A percentile compares a stretch with the other conserved stretches of the same genome.
phyloP scores from a whole-genome alignment of 257 asterid species.

The Solanum chilense region DNA sequence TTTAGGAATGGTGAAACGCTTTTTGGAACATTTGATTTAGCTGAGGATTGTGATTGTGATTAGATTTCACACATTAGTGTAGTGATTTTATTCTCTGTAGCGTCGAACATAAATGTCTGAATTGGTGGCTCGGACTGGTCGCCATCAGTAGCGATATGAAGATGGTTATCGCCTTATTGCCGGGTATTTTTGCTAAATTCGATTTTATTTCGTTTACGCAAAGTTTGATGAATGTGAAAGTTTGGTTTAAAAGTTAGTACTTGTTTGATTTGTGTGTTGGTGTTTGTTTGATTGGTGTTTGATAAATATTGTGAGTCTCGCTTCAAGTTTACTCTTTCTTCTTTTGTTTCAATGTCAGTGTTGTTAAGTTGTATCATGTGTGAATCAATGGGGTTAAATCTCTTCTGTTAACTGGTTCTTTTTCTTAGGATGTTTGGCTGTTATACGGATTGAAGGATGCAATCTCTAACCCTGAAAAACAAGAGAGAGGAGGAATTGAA shows the following conservation, averaged over 20 bases:
- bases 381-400: not conserved
- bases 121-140: slow-evolving; percentile 33
- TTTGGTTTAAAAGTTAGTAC: not conserved
- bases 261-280: not conserved
- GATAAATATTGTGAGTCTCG: not conserved
- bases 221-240: not conserved
- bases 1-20: not conserved
- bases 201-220: not conserved
- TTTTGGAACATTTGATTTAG: not conserved
- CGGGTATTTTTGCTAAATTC: slow-evolving; percentile 10
- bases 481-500: not conserved
- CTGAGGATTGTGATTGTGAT: not conserved
- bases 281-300: not conserved
- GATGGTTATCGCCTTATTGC: slow-evolving; percentile 32
- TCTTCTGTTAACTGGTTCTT: not conserved
- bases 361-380: not conserved
- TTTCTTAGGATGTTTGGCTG: not conserved
- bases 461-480: not conserved
- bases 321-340: not conserved
- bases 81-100: not conserved
- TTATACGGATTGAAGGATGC: not conserved
- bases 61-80: not conserved
- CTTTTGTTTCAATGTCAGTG: not conserved
- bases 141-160: slow-evolving; percentile 35
- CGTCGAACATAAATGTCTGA: slow-evolving; percentile 2